Evolutionary conservation across 2,329 filamentous ascomycete species (phyloP).

Genomic region (Colletotrichum gigasporum): DNA sequence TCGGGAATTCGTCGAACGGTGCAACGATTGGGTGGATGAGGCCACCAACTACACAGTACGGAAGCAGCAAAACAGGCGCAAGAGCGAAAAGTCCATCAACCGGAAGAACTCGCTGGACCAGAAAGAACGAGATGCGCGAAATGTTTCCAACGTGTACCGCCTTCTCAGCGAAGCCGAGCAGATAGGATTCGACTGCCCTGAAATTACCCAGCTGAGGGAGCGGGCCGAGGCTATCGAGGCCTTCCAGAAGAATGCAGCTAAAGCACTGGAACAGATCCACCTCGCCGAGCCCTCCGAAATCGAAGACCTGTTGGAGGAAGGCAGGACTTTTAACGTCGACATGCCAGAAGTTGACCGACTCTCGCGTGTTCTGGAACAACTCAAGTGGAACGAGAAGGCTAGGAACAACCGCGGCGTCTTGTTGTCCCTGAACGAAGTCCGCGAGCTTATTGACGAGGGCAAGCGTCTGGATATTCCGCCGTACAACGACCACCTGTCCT

Average conservation of each 20-base stretch:
- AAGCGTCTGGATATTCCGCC: slow-evolving; percentile 79
- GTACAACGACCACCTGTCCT: slow-evolving; percentile 81
- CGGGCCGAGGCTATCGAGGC: slow-evolving; percentile 84
- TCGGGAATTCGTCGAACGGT: slow-evolving; percentile 90
- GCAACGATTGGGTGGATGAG: slow-evolving; percentile 98
- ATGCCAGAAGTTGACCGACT: slow-evolving; percentile 88
- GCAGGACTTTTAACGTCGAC: slow-evolving; percentile 89
- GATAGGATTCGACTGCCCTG: slow-evolving; percentile 91
- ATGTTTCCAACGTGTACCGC: slow-evolving; percentile 86
- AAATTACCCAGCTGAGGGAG: slow-evolving; percentile 87
- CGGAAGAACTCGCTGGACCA: slow-evolving; percentile 69
- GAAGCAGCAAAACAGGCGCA: slow-evolving; percentile 96
- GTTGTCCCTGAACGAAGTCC: slow-evolving; percentile 81
- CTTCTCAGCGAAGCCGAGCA: slow-evolving; percentile 85
- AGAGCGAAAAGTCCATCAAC: slow-evolving; percentile 87
- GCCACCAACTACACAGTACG: slow-evolving; percentile 95
- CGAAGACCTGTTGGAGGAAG: slow-evolving; percentile 90
- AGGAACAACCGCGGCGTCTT: slow-evolving; percentile 69
- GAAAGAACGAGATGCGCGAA: slow-evolving; percentile 89
- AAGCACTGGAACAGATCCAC: slow-evolving; percentile 73
- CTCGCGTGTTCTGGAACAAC: slow-evolving; percentile 81
- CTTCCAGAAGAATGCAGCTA: slow-evolving; percentile 81
- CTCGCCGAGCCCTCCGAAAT: slow-evolving; percentile 76
- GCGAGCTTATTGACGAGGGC: slow-evolving; percentile 80
- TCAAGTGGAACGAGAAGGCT: slow-evolving; percentile 88